Evolutionary conservation across 2,329 filamentous ascomycete genomes (phyloP).

Genomic region (Colletotrichum truncatum): DNA sequence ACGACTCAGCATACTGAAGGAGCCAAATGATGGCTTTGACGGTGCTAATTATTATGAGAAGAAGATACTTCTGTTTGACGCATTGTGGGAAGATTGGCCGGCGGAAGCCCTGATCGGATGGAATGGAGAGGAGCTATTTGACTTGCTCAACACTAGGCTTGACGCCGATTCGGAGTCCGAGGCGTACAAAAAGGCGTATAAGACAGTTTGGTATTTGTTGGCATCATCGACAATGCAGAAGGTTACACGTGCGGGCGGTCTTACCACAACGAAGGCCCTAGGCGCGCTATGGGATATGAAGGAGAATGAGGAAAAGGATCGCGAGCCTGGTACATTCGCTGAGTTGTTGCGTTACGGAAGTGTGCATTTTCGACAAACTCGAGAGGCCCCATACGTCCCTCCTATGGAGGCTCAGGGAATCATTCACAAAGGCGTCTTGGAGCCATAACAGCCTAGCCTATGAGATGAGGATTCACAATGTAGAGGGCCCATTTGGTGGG

Average conservation of each 20-base stretch:
- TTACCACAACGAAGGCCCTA: conserved; percentile 1
- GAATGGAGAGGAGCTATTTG: conserved; percentile 15
- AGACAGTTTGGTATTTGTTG: conserved; percentile 6
- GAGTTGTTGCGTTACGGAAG: conserved; percentile 9
- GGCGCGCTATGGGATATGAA: conserved; percentile 8
- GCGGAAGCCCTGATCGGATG: conserved; percentile 2
- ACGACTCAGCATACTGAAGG: conserved; percentile 36
- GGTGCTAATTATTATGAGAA: conserved; percentile 32
- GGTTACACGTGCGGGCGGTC: not conserved
- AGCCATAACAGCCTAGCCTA: not conserved
- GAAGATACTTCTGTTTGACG: conserved; percentile 8
- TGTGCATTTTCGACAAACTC: conserved; percentile 3
- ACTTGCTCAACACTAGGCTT: not conserved
- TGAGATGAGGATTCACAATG: not conserved
- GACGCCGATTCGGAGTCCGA: conserved; percentile 8
- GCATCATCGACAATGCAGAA: conserved; percentile 13
- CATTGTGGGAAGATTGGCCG: not conserved
- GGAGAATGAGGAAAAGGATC: conserved; percentile 2
- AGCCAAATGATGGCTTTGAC: conserved; percentile 36
- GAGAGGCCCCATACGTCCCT: not conserved
- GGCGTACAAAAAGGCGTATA: conserved; percentile 2
- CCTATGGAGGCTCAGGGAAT: not conserved
- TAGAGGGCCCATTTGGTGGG: not conserved
- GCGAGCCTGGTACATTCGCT: conserved; percentile 7
- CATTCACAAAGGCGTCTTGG: not conserved